Evolutionary conservation across 202 grass and related monocot species (phyloP).

Genomic region (Alloteropsis angusta): DNA sequence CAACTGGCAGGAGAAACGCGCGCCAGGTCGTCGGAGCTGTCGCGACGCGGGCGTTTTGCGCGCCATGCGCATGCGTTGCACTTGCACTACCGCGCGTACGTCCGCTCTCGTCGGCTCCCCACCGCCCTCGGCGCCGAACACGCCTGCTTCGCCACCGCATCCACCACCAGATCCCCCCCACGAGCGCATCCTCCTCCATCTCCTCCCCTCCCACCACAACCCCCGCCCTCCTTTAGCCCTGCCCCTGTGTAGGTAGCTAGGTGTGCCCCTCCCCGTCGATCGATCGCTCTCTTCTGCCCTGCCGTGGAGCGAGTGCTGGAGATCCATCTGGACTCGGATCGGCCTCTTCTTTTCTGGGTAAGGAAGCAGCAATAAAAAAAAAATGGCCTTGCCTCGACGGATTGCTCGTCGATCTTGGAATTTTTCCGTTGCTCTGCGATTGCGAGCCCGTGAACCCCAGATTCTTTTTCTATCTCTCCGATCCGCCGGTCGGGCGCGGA

Average conservation of each 20-base stretch:
- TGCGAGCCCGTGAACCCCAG: no score
- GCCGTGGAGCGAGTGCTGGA: neutral
- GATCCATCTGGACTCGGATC: neutral
- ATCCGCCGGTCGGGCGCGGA: neutral
- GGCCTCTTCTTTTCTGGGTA: neutral
- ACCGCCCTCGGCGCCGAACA: slow-evolving; percentile 14
- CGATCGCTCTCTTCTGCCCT: neutral
- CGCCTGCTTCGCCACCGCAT: neutral
- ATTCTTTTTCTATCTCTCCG: neutral
- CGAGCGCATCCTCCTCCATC: neutral
- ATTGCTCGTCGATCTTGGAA: neutral
- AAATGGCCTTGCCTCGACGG: neutral
- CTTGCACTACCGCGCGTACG: neutral
- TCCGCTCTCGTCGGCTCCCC: neutral
- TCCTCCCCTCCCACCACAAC: neutral
- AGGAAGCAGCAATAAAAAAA: neutral
- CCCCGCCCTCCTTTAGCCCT: no score
- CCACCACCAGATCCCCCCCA: neutral
- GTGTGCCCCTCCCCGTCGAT: neutral
- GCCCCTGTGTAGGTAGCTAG: no score
- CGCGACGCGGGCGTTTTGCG: no score
- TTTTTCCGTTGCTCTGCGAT: no score
- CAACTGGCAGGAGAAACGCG: neutral
- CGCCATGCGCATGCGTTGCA: neutral
- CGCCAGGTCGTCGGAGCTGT: no score